These are phyloP conservation scores for Fusarium nematophilum DNA, from an alignment of 2,329 filamentous ascomycete genomes.

Conservation along the genomic window DNA sequence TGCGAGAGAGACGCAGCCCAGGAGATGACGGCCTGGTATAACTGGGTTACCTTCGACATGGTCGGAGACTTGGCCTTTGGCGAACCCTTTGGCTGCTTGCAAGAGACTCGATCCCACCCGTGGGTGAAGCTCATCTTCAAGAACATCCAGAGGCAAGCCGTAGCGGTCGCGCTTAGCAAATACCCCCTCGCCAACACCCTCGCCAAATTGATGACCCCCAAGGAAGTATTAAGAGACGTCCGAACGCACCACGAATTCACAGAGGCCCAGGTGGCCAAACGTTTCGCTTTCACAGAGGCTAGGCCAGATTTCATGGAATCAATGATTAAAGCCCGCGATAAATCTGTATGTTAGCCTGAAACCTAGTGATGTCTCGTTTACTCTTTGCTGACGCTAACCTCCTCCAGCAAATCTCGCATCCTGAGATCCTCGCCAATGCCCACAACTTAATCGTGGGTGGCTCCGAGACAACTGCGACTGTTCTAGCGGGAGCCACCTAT, in stretches of 20 bases:
- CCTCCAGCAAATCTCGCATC: conserved; percentile 9
- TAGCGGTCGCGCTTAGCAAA: not conserved
- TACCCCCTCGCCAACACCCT: not conserved
- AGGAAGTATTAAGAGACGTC: too few species aligned
- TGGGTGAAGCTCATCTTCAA: conserved; percentile 36
- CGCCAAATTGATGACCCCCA: too few species aligned
- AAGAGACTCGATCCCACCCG: conserved; percentile 34
- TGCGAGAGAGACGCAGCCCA: conserved; percentile 7
- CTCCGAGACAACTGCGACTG: conserved; percentile 49
- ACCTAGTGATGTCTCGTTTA: too few species aligned
- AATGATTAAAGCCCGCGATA: too few species aligned
- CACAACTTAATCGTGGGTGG: conserved; percentile 45
- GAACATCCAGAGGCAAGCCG: conserved; percentile 5
- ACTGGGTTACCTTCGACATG: conserved; percentile 42
- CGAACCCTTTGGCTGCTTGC: conserved; percentile 38
- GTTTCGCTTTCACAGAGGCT: too few species aligned
- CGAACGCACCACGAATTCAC: too few species aligned
- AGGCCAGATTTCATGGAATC: too few species aligned
- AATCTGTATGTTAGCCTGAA: too few species aligned
- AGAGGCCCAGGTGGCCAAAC: too few species aligned
- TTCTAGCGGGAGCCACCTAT: conserved; percentile 44
- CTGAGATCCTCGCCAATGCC: conserved; percentile 16
- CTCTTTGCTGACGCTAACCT: too few species aligned
- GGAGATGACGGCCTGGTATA: conserved; percentile 39
- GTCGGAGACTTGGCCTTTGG: conserved; percentile 44